Base-by-base conservation (phyloP, 768 basidiomycete genomes). In the Xerocomellus chrysenteron region DNA sequence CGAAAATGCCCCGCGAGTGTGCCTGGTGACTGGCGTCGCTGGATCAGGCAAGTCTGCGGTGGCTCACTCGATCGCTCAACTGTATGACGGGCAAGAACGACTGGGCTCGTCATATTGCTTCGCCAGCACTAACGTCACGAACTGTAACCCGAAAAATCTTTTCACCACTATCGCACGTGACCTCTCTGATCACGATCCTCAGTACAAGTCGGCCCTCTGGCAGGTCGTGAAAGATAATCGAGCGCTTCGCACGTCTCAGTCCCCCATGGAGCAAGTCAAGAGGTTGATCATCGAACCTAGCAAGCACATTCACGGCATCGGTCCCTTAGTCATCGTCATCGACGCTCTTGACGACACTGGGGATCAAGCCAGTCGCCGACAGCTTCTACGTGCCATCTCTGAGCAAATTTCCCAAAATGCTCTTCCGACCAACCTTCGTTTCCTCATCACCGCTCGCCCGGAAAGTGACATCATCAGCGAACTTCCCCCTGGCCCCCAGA, bases 261-360 rank as follows among this genome's bases (percentile, higher is more conserved):
- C 51, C n/a, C 44, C 54, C 13, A 36, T 19, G 2, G 50, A 41
- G 10, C 66, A 69, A 37, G 59, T 71, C 17, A 45, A 54, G 24
- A 42, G 57, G 9, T 45, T 71, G 10, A 63, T 71, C 41, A 28
- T 71, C 8, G 40, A 19, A 32, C 68, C 70, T 10, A 56, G 59
- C 9, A 11, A 37, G 28, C 26, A 50, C 7, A n/a, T 68, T 16
- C 54, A 55, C 12, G 37, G 51, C 14, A 26, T 62, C 32, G 64
- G 66, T 2, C 72, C 71, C 9, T 49, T 73, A 4, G 47, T 72
- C 17, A 55, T 72, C 19, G 59, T 74, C 42, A 60, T 73, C 9
- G 73, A 74, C 42, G 69, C 52, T 7, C 55, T 72, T 17, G 67
- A 70, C 41, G 58, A 61, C 24, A 62, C 62, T 37, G 59, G 56